Percentiles rank a stretch among this genome's conserved stretches.
phyloP scores from a whole-genome alignment of 116 monocot species.

The Zostera marina region DNA sequence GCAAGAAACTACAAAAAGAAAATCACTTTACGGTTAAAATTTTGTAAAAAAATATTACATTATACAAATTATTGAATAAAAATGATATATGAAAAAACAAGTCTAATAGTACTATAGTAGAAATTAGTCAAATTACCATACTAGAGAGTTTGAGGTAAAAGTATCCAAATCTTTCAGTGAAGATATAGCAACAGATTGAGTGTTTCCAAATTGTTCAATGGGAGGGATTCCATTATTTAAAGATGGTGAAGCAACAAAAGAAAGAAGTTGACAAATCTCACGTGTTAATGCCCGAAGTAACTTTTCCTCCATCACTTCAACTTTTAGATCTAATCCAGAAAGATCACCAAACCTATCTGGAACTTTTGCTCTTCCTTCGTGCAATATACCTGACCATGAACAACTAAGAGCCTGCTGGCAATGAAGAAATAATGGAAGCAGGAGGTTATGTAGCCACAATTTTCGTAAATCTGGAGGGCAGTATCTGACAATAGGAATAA shows the following conservation, averaged over 20 bases:
- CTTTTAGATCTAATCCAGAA: conserved; percentile 70
- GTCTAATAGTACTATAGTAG: too few species aligned
- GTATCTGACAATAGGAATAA: conserved; percentile 72
- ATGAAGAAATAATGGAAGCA: conserved; percentile 71
- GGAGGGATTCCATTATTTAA: conserved; percentile 66
- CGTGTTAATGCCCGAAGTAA: conserved; percentile 75
- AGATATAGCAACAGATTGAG: conserved; percentile 34
- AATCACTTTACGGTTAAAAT: neutral
- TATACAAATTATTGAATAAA: neutral
- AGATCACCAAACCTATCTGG: conserved; percentile 71
- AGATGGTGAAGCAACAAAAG: conserved; percentile 44
- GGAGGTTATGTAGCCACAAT: conserved; percentile 44
- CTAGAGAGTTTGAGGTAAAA: conserved; percentile 50
- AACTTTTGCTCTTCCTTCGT: conserved; percentile 73
- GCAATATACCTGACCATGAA: conserved; percentile 74
- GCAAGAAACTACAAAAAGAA: conserved; percentile 54
- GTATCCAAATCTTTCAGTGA: conserved; percentile 35
- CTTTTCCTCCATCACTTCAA: conserved; percentile 99
- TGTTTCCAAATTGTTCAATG: conserved; percentile 63
- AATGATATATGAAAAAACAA: neutral
- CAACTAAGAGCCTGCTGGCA: conserved; percentile 70
- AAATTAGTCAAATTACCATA: conserved; percentile 27
- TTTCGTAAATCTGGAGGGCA: conserved; percentile 69
- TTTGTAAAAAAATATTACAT: neutral
- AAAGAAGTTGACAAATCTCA: conserved; percentile 66